Conservation (phyloP, 805 yeast species). For the Lachancea kluyveri region DNA sequence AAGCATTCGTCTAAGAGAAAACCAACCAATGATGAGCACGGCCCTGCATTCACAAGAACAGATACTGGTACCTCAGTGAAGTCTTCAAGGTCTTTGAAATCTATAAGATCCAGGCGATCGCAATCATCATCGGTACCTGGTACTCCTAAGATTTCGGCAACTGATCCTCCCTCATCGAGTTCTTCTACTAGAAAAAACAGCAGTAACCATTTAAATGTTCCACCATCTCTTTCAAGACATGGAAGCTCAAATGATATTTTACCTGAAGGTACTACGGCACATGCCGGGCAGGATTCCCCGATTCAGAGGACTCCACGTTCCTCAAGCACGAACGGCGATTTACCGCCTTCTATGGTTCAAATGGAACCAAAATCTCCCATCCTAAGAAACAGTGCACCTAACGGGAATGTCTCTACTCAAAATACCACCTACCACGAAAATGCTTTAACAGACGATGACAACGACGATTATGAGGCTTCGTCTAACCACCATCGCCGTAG, state of each 20-base stretch:
- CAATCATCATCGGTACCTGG: conserved; percentile 5
- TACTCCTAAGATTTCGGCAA: conserved; percentile 3
- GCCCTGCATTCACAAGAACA: conserved; percentile 45
- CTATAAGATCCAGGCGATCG: conserved; percentile 24
- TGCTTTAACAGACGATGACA: conserved; percentile 29
- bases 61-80: conserved; percentile 47
- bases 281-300: conserved; percentile 1
- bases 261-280: no score
- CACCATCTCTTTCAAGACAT: conserved; percentile 9
- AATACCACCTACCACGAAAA: conserved; percentile 22
- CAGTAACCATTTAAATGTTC: conserved; percentile 1
- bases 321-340: conserved; percentile 31
- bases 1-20: conserved; percentile 26
- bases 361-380: conserved; percentile 72
- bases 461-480: conserved; percentile 15
- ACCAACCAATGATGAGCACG: conserved; percentile 8
- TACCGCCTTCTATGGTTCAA: conserved; percentile 66
- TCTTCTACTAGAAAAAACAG: conserved; percentile 7
- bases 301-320: conserved; percentile 6
- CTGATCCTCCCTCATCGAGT: conserved; percentile 3
- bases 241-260: conserved; percentile 7
- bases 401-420: conserved; percentile 3
- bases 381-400: conserved; percentile 35
- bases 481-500: conserved; percentile 8
- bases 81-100: conserved; percentile 37